Base-by-base conservation (phyloP, 2,329 filamentous ascomycete genomes). In the Ceratocystiopsis sp. region DNA sequence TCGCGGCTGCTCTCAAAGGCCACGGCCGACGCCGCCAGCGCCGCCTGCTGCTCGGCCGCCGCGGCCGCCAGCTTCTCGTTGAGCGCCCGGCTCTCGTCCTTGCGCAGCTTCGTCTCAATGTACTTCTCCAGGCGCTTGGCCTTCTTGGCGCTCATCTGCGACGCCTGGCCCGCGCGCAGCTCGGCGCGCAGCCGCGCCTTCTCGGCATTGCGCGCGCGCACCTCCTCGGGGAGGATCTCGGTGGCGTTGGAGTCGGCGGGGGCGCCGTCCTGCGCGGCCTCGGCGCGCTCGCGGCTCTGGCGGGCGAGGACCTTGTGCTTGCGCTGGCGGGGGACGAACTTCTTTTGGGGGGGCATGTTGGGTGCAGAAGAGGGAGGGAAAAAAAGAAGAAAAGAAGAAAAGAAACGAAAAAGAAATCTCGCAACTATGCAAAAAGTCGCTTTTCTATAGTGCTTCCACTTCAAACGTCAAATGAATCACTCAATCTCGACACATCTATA, bases 11-110 rank as follows among this genome's bases (percentile, higher is more conserved):
- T 94, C 45, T 77, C 70, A 48, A 93, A 80, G 17, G 85, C 64
- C 1, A 84, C 93, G 57, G 96, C 87, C 51, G 91, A 73, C 25
- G 96, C 66, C 44, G 78, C 81, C 25, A 84, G 69, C 54, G 84
- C 93, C 59, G 96, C 89, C 56, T 98, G 91, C 59, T 93, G 25
- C 25, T 96, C 87, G 51, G 91, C 73, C 55, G 81, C 86, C 43
- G 75, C 71, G 47, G 75, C 69, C 16, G 84, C 83, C 21, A 98
- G 69, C 57, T 91, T 87, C 56, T 83, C 82, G 52, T 96, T 69
- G 29, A 98, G 66, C 45, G 78, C 81, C 25, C 84, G 69, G 54
- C 84, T 93, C 59, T 96, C 89, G 56, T 98, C 91, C 59, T 93
- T 95, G 59, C 79, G 83, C 38, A 98, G 67, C 68, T 98, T 98